Evolutionary conservation across 2,329 filamentous ascomycete genomes (phyloP).

Genomic region (Apiospora marii): DNA sequence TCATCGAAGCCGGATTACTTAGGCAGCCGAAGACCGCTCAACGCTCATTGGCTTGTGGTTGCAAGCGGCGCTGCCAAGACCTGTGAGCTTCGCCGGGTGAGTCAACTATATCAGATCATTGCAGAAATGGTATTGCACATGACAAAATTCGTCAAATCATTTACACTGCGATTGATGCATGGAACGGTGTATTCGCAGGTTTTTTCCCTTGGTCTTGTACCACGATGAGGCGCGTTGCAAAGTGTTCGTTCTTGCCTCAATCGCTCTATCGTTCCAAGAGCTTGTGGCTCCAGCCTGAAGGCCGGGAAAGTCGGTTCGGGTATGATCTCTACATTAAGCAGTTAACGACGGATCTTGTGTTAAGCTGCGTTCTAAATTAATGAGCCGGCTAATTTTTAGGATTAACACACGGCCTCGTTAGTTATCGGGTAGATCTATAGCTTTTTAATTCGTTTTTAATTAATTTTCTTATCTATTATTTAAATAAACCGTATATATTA

Average conservation of each 20-base stretch:
- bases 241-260: neutral
- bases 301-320: neutral
- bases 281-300: neutral
- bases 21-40: neutral
- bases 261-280: neutral
- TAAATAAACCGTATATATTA: too few relatives aligned
- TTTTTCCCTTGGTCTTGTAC: neutral
- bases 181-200: neutral
- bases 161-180: neutral
- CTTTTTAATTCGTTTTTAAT: too few relatives aligned
- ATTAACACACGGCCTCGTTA: too few relatives aligned
- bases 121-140: neutral
- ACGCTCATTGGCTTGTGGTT: neutral
- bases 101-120: neutral
- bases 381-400: too few relatives aligned
- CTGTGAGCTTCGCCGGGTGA: constrained; percentile 21
- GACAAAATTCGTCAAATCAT: neutral
- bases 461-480: too few relatives aligned
- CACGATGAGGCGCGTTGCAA: neutral
- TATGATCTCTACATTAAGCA: neutral
- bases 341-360: neutral
- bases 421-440: too few relatives aligned
- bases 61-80: constrained; percentile 13
- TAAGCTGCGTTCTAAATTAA: too few relatives aligned
- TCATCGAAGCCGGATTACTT: neutral